These are phyloP conservation scores for Lasiosphaeris hirsuta DNA, from an alignment of 495 filamentous ascomycete species.

Conservation along the genomic window DNA sequence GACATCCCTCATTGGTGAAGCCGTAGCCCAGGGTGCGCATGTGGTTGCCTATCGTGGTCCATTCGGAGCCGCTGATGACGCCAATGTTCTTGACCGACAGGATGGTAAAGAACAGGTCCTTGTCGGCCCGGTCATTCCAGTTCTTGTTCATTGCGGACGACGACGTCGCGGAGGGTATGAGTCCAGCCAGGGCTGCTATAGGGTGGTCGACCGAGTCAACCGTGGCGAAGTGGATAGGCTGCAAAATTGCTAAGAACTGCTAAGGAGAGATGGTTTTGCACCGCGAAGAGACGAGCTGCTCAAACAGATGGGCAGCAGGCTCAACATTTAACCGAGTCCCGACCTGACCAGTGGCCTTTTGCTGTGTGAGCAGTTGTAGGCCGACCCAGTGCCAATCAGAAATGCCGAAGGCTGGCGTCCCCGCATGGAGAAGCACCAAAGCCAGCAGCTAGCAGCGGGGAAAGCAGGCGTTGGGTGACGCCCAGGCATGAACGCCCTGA, in stretches of 20 bases:
- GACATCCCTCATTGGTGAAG: slow-evolving; percentile 54
- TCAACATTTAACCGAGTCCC: slow-evolving; percentile 24
- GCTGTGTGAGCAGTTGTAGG: too few relatives aligned
- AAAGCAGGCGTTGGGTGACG: too few relatives aligned
- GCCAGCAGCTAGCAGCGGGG: too few relatives aligned
- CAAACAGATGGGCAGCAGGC: slow-evolving; percentile 22
- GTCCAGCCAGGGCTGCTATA: not conserved
- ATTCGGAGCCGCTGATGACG: slow-evolving; percentile 52
- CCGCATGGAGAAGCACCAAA: too few relatives aligned
- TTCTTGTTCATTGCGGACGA: slow-evolving; percentile 46
- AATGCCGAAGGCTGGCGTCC: too few relatives aligned
- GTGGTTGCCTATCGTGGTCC: slow-evolving; percentile 50
- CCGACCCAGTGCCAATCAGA: too few relatives aligned
- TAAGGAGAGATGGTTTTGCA: slow-evolving; percentile 29
- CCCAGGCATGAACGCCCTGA: too few relatives aligned
- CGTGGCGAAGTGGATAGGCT: slow-evolving; percentile 18
- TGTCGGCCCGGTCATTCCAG: slow-evolving; percentile 52
- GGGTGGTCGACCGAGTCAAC: not conserved
- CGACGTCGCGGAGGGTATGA: not conserved
- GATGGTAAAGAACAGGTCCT: slow-evolving; percentile 53
- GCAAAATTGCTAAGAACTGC: slow-evolving; percentile 36
- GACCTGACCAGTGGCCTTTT: too few relatives aligned
- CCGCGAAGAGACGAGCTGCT: slow-evolving; percentile 13
- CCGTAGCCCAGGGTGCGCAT: slow-evolving; percentile 50
- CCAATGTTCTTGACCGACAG: slow-evolving; percentile 53